Base-by-base conservation (phyloP, 305 asterid genomes). In the Rubia tinctorum region DNA sequence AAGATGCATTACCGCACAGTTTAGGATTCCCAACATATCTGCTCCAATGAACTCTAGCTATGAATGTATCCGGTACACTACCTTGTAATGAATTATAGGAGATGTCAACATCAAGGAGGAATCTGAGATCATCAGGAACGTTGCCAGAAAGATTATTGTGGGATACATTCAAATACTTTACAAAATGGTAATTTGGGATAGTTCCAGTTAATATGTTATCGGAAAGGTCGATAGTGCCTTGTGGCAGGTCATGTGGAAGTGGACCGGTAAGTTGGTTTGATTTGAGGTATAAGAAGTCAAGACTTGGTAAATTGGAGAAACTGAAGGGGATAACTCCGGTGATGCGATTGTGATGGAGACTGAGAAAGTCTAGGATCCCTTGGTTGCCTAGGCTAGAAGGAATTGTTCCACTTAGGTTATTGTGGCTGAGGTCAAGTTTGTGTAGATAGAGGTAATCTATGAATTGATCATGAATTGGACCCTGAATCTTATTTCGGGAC, bases 181-280 rank as follows among this genome's bases (percentile, higher is more conserved):
- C 3, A 56, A 2, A 20, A 20, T 8, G 0, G 63, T 58, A 20
- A 58, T 22, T 2, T 58, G 63, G 63, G 14, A 58, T 58, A 25
- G 0, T 20, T 25, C 72, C 61, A 8, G 25, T 45, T 2, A 68
- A 47, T 14, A 2, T 68, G 43, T 68, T 68, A 9, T 8, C 2
- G 25, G 72, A 68, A 10, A 68, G 44, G 60, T 68, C 61, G 5
- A 68, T 0, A 34, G 1, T 0, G 7, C 0, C 9, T 13, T 23
- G 3, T 2, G 14, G 72, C 17, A 62, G 2, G 13, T 49, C 3
- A 27, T 47, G 8, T 49, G 73, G 73, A 27, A 69, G 22, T 17
- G 1, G 11, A 27, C 73, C 73, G 17, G n/a, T 69, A 51, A 69
- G 63, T 30, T 69, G 73, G 47, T 69, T 69, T 69, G 73, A 69